phyloP scores from a whole-genome alignment of 768 basidiomycete species.

The Pulveroboletus sp. region DNA sequence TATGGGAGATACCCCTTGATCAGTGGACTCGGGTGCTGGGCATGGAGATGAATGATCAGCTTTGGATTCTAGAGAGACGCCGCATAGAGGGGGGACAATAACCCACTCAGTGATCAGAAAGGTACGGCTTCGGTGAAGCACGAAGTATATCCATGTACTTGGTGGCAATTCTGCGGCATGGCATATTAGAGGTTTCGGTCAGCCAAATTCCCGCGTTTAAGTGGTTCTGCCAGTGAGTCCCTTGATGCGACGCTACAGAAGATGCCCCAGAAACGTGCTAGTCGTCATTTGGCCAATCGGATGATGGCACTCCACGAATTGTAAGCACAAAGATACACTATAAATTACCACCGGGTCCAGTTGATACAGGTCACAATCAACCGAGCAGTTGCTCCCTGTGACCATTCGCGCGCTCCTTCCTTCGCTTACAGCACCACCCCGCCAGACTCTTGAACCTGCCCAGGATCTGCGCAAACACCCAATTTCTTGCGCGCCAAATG shows the following conservation, averaged over 20 bases:
- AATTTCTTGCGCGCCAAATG: slow-evolving; percentile 35
- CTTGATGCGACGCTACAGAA: too few species aligned
- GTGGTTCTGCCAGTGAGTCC: too few species aligned
- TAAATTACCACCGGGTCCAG: slow-evolving; percentile 3
- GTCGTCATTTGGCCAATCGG: too few species aligned
- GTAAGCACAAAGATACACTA: background rate
- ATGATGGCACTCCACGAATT: too few species aligned
- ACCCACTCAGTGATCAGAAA: too few species aligned
- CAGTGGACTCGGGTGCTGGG: slow-evolving; percentile 29
- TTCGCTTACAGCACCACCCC: slow-evolving; percentile 11
- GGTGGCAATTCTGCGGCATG: too few species aligned
- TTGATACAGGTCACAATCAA: background rate
- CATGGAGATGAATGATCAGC: slow-evolving; percentile 38
- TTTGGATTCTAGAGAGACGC: slow-evolving; percentile 50
- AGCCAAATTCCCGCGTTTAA: too few species aligned
- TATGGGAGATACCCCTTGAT: slow-evolving; percentile 23
- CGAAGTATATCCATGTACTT: too few species aligned
- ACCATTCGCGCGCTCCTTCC: background rate
- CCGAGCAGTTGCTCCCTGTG: slow-evolving; percentile 14
- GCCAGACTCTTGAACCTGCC: slow-evolving; percentile 1
- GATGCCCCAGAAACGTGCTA: too few species aligned
- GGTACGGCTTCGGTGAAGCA: too few species aligned
- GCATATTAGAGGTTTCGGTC: too few species aligned
- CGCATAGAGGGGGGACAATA: background rate
- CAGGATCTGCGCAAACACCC: slow-evolving; percentile 23